Evolutionary conservation across 106 monocot species (phyloP), one percentile per base, ranked within the genome.

Genomic region (Allium fistulosum): DNA sequence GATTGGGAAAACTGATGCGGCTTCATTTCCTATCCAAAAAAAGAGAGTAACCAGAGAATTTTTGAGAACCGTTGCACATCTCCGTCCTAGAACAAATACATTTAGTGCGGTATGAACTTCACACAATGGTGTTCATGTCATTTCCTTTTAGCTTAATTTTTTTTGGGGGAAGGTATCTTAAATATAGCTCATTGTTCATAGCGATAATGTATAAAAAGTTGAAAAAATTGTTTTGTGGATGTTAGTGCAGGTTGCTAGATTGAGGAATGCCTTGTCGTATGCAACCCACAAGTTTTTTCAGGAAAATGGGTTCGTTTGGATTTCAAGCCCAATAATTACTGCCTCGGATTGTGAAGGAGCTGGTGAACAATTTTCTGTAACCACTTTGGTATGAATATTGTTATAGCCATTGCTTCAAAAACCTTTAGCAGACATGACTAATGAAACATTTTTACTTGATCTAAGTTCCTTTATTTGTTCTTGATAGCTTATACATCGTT

Each of bases 301-400:
- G 63, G 95, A 96, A 71, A 91, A 96, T 82, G 95, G 95, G 51
- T 96, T 96, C 85, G 81, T 88, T 76, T 96, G 95, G 95, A 73
- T 96, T 57, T 83, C 95, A 58, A 96, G 88, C 64, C 95, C 95
- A 58, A 88, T 96, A 46, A 91, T 96, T 70, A 96, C 95, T 76
- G 88, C 88, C 63, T 96, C 95, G 76, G 95, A 96, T 73, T 96
- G 95, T 77, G 95, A 96, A 88, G 95, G 95, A 69, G 95, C 91
- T 11, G 95, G 95, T 47, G 95, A 96, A 78, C 95, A 96, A 72
- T 96, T 96, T 71, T 91, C 86, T 70, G 95, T 96, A 27, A 96
- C 95, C 71, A 96, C 95, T 61, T 74, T 96, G 91, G 95, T 93
- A 83, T 56, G 67, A 63, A 61, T 37, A 67, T 65, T 22, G 27